Base-by-base conservation (phyloP, 371 early-diverging fungal genomes). In the Mortierella sp. region DNA sequence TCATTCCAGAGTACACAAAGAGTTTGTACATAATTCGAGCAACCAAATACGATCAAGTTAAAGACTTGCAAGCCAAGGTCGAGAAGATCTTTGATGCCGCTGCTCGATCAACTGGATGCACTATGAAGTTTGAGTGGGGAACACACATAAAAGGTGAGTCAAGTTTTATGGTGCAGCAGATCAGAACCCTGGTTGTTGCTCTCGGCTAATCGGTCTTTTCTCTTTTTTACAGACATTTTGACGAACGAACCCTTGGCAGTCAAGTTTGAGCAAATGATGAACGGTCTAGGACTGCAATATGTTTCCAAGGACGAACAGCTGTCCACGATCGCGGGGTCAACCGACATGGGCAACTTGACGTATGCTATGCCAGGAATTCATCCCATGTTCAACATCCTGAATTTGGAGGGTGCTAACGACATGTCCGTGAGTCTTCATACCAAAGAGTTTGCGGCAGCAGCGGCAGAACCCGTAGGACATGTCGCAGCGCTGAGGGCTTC, bases 321-420 rank as follows among this genome's bases (percentile, higher is more conserved):
- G 51, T 64, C 64, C 24, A 54, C 46, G 62, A 80, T 72, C 12
- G 51, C 64, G 18, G 86, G 82, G 2, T 80, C 80, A 1, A 84
- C 87, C 0, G 90, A 89, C 57, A 87, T 88, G 83, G 90, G 90
- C 41, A 89, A 89, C 54, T 68, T 89, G 54, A 84, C 86, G 13
- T 80, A 87, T 30, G 79, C 71, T 14, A 78, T 83, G 38, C 86
- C 89, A 8, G 82, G 84, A 5, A 82, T 88, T 55, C 89, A 89
- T 47, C 80, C 81, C 0, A 79, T 86, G 67, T 86, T 87, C 76
- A 82, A 83, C 42, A 85, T 84, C 39, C 72, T 84, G 50, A 80
- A 82, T 39, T 49, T 76, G 41, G 26, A 39, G 19, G 76, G 76
- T 10, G 41, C 51, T n/a, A 66, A 69, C 19, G 79, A 80, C 30